Percentiles rank a stretch among this genome's conserved stretches.
phyloP scores from a whole-genome alignment of 1,284 basidiomycete genomes.

The Sporisorium sorghi region DNA sequence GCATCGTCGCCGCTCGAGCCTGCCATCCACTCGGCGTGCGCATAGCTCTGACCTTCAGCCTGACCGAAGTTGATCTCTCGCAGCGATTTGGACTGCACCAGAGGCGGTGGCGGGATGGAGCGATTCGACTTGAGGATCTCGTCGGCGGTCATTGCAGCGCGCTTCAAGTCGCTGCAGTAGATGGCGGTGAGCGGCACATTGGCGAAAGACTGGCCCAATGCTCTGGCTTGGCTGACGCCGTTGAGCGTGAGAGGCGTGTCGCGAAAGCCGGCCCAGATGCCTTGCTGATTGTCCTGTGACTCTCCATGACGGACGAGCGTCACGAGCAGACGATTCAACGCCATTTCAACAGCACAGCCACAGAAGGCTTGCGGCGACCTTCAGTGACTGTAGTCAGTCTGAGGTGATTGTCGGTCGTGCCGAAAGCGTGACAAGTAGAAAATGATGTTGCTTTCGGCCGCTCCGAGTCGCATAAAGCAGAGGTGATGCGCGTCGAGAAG shows the following conservation, averaged over 20 bases:
- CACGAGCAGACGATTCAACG: constrained; percentile 47
- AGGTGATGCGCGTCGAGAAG: neutral
- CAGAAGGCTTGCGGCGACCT: neutral
- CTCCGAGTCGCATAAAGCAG: neutral
- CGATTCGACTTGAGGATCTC: constrained; percentile 73
- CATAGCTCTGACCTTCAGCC: constrained; percentile 78
- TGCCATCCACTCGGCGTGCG: constrained; percentile 41
- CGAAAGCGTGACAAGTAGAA: neutral
- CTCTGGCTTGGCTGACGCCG: constrained; percentile 87
- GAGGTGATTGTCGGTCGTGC: neutral
- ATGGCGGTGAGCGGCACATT: constrained; percentile 76
- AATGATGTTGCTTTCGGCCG: neutral
- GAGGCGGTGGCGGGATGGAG: constrained; percentile 73
- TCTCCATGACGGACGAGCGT: constrained; percentile 60
- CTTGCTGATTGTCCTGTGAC: constrained; percentile 70
- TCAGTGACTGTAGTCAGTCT: neutral
- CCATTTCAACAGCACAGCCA: constrained; percentile 18
- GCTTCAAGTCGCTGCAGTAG: constrained; percentile 81
- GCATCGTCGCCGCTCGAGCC: constrained; percentile 63
- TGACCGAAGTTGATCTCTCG: constrained; percentile 75
- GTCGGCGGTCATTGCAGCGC: constrained; percentile 80
- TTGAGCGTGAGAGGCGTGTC: constrained; percentile 85
- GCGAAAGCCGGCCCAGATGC: constrained; percentile 83
- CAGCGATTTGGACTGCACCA: constrained; percentile 72
- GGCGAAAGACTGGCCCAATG: constrained; percentile 78